Conservation (phyloP, 1,284 basidiomycete genomes). For the Fomitopsis palustris region DNA sequence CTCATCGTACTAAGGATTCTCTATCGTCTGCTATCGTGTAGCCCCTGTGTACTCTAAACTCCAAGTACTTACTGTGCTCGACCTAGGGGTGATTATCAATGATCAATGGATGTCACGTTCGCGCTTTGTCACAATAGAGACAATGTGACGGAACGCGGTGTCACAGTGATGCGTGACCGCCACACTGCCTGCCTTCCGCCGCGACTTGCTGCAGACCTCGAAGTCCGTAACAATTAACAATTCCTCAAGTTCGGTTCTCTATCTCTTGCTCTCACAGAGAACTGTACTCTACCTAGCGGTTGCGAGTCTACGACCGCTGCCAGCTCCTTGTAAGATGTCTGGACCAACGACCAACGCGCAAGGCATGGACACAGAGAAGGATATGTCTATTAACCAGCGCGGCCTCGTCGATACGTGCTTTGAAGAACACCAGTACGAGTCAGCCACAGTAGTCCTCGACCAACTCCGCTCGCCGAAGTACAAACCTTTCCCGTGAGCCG, state of each 20-base stretch:
- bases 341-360: background rate
- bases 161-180: background rate
- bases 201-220: background rate
- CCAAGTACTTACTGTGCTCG: too few species aligned
- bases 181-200: background rate
- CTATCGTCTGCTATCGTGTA: too few species aligned
- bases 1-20: too few species aligned
- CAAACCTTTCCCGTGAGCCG: conserved; percentile 50
- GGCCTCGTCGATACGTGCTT: conserved; percentile 64
- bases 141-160: conserved; percentile 1
- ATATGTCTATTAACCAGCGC: conserved; percentile 53
- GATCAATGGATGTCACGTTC: background rate
- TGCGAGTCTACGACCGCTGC: too few species aligned
- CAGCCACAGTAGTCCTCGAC: conserved; percentile 55
- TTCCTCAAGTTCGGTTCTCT: too few species aligned
- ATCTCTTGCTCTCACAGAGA: too few species aligned
- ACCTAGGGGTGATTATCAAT: background rate
- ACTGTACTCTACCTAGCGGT: too few species aligned
- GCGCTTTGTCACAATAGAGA: background rate
- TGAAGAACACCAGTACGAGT: conserved; percentile 70
- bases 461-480: conserved; percentile 53
- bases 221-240: background rate
- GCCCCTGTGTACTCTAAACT: too few species aligned
- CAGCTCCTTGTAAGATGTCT: background rate
- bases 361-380: conserved; percentile 32